These are phyloP conservation scores for Chlorella variabilis DNA, from an alignment of 163 green algal genomes.

Conservation along the genomic window DNA sequence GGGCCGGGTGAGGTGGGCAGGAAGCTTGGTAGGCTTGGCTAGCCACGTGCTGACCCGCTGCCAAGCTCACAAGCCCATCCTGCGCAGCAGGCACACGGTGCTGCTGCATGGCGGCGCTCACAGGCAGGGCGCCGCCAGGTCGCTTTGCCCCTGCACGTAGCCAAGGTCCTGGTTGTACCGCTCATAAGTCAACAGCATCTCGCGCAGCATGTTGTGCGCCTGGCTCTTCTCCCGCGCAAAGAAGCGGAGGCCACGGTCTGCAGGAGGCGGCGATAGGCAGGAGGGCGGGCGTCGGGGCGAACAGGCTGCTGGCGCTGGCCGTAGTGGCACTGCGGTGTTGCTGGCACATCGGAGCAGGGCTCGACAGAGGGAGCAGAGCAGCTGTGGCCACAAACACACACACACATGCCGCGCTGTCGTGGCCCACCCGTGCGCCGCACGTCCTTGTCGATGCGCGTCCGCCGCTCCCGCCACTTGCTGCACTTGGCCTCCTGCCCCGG, in stretches of 20 bases:
- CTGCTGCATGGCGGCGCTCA: background rate
- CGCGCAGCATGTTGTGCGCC: constrained; percentile 78
- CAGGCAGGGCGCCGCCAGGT: constrained; percentile 89
- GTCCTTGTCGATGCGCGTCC: constrained; percentile 79
- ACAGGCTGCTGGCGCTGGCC: too few species aligned
- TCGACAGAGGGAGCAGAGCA: too few species aligned
- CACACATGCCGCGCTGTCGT: too few species aligned
- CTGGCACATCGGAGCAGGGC: too few species aligned
- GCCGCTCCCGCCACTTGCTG: constrained; percentile 71
- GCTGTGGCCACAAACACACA: background rate
- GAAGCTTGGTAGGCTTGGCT: background rate
- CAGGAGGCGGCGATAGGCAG: background rate
- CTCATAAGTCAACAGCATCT: constrained; percentile 91
- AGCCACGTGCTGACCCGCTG: too few species aligned
- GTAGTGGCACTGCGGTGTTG: too few species aligned
- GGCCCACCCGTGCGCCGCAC: constrained; percentile 77
- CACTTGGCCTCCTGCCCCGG: constrained; percentile 60
- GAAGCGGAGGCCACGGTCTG: constrained; percentile 35
- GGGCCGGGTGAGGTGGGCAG: background rate
- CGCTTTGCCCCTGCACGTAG: constrained; percentile 99
- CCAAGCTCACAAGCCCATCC: too few species aligned
- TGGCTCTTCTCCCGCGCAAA: constrained; percentile 28
- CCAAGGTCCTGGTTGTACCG: constrained; percentile 96
- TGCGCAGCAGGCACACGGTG: too few species aligned
- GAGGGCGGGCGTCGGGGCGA: background rate